Evolutionary conservation across 495 filamentous ascomycete species (phyloP), one percentile per base, ranked within the genome.

Genomic region (Lasiosphaeria hispida): DNA sequence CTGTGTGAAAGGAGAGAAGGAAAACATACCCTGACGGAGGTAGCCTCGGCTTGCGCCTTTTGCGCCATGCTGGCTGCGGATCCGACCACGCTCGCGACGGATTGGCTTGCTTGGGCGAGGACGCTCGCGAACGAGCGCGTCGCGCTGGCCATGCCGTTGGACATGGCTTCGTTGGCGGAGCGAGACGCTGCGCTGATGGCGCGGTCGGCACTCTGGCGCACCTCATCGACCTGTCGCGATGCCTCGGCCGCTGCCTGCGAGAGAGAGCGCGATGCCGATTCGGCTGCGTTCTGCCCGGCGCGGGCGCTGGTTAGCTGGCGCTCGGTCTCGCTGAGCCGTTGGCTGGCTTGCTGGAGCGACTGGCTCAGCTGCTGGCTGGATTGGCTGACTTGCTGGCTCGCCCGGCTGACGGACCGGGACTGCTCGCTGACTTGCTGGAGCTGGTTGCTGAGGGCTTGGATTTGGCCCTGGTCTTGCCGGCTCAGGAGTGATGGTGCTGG

Each of bases 401-500:
- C 72, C 54, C 65, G 68, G 34, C 67, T 70, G 54, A 73, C 67
- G 9, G 69, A 67, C 35, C 69, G 61, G 1, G 68, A 76, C 15
- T 50, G 44, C 11, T 58, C 15, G 48, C 55, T 59, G 10, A 77
- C 55, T 8, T 53, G 62, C 35, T 55, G 65, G 3, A 77, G 64
- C 35, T 74, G 69, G 54, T 61, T 15, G 45, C 71, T 74, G 17
- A 77, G 71, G 33, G 72, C 70, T 19, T 71, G 66, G 40, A 77
- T 67, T 48, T 77, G 74, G 37, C 70, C 68, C 41, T 74, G 59
- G 43, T 77, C 71, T 50, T 75, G 73, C 23, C 74, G 71, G 30
- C 5, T 8, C 3, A 60, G 23, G 11, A 67, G 51, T 6, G 55
- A 44, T 8, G 59, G 65, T 0, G 63, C 19, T 5, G 68, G 61